phyloP scores from a whole-genome alignment of 306 rosid genomes.

The Delonix regia region DNA sequence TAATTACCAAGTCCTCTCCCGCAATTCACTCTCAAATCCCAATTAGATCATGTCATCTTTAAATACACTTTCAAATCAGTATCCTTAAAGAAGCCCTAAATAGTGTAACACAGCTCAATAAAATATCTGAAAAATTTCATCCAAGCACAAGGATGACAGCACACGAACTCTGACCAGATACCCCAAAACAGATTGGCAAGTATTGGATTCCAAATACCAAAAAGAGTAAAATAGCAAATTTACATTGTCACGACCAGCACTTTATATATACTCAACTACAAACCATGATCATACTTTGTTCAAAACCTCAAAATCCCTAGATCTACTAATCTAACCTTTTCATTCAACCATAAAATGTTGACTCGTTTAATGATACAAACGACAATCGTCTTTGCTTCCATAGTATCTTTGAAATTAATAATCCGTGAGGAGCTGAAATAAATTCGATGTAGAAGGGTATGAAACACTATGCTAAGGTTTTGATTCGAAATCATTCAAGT shows the following conservation, averaged over 20 bases:
- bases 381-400: too few relatives aligned
- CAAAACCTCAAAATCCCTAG: constrained; percentile 6
- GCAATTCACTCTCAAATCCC: background rate
- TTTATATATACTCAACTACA: background rate
- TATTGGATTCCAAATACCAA: background rate
- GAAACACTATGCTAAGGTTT: background rate
- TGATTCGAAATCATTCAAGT: background rate
- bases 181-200: background rate
- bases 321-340: constrained; percentile 1
- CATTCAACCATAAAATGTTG: too few relatives aligned
- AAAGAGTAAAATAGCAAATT: background rate
- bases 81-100: background rate
- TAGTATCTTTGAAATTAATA: background rate
- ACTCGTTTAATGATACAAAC: background rate
- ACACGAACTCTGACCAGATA: background rate
- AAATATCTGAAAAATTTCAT: background rate
- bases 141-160: background rate
- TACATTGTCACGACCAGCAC: background rate
- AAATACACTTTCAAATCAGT: background rate
- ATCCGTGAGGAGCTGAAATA: background rate
- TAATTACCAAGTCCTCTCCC: background rate
- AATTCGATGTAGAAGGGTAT: background rate
- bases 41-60: background rate
- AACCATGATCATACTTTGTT: constrained; percentile 4
- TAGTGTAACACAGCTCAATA: background rate